phyloP scores from a whole-genome alignment of 306 rosid genomes.

The Abrus pulchellus region DNA sequence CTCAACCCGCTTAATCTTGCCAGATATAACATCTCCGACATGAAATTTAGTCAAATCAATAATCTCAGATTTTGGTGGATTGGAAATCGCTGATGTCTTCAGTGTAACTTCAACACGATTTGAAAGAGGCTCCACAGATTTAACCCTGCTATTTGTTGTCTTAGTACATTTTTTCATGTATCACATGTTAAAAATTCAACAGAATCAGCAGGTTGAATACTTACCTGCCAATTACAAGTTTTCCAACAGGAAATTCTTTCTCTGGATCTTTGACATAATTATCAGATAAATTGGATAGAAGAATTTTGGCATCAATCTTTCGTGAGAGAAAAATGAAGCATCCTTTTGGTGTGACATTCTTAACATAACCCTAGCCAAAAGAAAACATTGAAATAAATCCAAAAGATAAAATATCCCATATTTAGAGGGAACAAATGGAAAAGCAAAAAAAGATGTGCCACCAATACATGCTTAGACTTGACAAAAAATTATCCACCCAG shows the following conservation, averaged over 20 bases:
- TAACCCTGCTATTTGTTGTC: constrained; percentile 67
- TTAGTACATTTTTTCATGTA: constrained; percentile 46
- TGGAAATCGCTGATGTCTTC: constrained; percentile 60
- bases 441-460: neutral
- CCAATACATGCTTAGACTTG: neutral
- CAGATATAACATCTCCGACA: constrained; percentile 77
- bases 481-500: constrained; percentile 14
- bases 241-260: constrained; percentile 85
- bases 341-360: constrained; percentile 81
- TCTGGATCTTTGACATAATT: constrained; percentile 70
- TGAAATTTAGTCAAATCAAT: constrained; percentile 66
- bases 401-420: constrained; percentile 3
- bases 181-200: constrained; percentile 28
- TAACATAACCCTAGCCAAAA: constrained; percentile 81
- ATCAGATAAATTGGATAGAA: constrained; percentile 80
- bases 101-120: constrained; percentile 89
- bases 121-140: constrained; percentile 85
- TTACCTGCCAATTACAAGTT: constrained; percentile 85
- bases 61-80: constrained; percentile 53
- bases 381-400: constrained; percentile 29
- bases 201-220: constrained; percentile 25
- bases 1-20: constrained; percentile 86
- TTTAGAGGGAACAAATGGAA: too few species aligned
- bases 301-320: constrained; percentile 87
- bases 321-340: constrained; percentile 87